Evolutionary conservation across 306 rosid genomes (phyloP), one percentile per base, ranked within the genome.

Genomic region (Sicyos baderoa): DNA sequence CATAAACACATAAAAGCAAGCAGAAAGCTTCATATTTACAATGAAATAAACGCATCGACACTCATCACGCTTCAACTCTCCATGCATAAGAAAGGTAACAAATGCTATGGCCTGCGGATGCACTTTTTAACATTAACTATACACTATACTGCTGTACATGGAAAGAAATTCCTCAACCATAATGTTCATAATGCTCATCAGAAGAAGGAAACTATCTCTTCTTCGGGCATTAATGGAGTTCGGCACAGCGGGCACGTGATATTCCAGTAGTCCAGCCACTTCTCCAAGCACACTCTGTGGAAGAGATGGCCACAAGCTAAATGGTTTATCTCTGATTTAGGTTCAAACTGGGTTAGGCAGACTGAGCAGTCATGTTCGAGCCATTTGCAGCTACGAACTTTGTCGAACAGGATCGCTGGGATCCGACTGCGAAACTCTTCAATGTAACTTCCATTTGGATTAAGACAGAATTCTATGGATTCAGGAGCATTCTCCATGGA

Each of bases 231-330:
- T 45, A 93, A 81, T 7, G 96, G 96, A 74, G 87, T 84, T 85
- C 97, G 85, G 76, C 99, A 93, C 76, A 89, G 91, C 5, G 99
- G 99, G 75, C 99, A 93, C 12, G 99, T 93, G 47, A 88, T 58
- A 87, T 90, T 93, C 99, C 96, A 93, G 68, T 89, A 87, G 62
- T 83, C 89, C 83, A 93, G 48, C 94, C 99, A 93, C 84, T 88
- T 88, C 79, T 88, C 97, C 85, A 93, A 80, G 88, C 99, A 93
- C 1, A 71, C 88, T 70, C 78, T 86, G 59, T 90, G 99, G 54
- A 93, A 93, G 66, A 93, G 66, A 81, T 93, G 99, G 55, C 97
- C 99, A 54, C 99, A 93, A 0, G 89, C 74, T 54, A 93, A 66
- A 45, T 79, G 82, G 78, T 85, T 93, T 60, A 90, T 82, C 90